Conservation (phyloP, 352 stramenopile species). For the Pythium aristosporum region DNA sequence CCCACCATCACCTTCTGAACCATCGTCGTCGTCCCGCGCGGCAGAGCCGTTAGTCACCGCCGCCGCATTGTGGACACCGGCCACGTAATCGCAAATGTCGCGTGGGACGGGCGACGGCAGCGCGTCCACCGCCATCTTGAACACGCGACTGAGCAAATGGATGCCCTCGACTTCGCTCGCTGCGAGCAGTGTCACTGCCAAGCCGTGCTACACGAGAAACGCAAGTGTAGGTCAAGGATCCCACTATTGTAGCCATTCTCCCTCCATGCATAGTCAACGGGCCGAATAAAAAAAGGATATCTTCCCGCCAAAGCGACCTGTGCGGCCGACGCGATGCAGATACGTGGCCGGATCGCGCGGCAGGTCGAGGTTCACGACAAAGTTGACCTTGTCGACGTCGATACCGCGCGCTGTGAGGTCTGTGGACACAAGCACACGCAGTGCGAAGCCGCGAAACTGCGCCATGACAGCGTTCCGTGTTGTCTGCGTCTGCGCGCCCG, state of each 20-base stretch:
- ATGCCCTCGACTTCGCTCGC: conserved; percentile 50
- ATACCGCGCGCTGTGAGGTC: conserved; percentile 77
- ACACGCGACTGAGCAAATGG: conserved; percentile 56
- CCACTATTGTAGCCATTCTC: conserved; percentile 2
- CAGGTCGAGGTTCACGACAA: conserved; percentile 80
- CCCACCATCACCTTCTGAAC: not conserved
- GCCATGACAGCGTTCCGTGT: conserved; percentile 66
- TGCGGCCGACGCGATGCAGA: conserved; percentile 72
- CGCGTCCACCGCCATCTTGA: conserved; percentile 64
- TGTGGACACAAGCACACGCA: conserved; percentile 73
- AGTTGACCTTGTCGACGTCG: conserved; percentile 76
- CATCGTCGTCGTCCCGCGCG: not conserved
- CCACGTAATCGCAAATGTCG: conserved; percentile 49
- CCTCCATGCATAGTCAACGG: not conserved
- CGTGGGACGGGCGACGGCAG: conserved; percentile 42
- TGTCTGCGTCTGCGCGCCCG: conserved; percentile 56
- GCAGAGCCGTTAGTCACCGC: not conserved
- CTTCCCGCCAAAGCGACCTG: conserved; percentile 70
- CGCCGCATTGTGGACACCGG: not conserved
- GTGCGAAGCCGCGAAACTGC: conserved; percentile 43
- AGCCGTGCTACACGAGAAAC: conserved; percentile 34
- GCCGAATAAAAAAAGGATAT: conserved; percentile 43
- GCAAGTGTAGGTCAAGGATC: conserved; percentile 1
- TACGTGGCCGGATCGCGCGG: conserved; percentile 75
- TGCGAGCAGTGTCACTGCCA: conserved; percentile 67